Evolutionary conservation across 2,329 filamentous ascomycete genomes (phyloP).

Genomic region (Pestalotiopsis sp.): DNA sequence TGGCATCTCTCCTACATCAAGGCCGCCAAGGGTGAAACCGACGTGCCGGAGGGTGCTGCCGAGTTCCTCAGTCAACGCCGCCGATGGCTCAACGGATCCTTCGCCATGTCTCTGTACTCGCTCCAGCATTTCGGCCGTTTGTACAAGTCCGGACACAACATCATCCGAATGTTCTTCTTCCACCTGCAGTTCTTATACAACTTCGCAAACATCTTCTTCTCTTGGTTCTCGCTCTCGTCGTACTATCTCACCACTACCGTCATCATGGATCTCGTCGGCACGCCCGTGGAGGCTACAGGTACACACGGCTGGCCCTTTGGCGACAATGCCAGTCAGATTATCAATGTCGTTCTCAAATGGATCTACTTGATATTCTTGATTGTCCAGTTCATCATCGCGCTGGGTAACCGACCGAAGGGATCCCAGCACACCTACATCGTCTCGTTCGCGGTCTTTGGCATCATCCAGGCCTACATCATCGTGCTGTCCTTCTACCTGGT

Average conservation of each 20-base stretch:
- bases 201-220: constrained; percentile 81
- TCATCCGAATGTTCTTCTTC: constrained; percentile 98
- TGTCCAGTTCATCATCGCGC: constrained; percentile 92
- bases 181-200: constrained; percentile 98
- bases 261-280: constrained; percentile 96
- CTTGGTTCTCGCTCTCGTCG: constrained; percentile 87
- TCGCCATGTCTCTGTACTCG: constrained; percentile 94
- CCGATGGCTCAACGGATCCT: constrained; percentile 99
- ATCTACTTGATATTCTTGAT: constrained; percentile 89
- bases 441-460: constrained; percentile 83
- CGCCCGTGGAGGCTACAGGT: constrained; percentile 51
- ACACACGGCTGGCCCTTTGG: constrained; percentile 86
- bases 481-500: constrained; percentile 88
- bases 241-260: constrained; percentile 97
- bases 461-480: constrained; percentile 90
- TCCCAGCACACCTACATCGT: constrained; percentile 90
- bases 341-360: constrained; percentile 92
- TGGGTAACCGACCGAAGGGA: constrained; percentile 96
- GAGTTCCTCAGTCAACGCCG: constrained; percentile 98
- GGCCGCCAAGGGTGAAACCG: constrained; percentile 97
- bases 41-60: constrained; percentile 93
- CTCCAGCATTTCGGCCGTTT: constrained; percentile 98
- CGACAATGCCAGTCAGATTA: constrained; percentile 78
- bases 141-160: constrained; percentile 98
- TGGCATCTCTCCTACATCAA: constrained; percentile 99